Evolutionary conservation across 2,329 filamentous ascomycete species (phyloP), one percentile per base, ranked within the genome.

Genomic region (Simplicillium sp.): DNA sequence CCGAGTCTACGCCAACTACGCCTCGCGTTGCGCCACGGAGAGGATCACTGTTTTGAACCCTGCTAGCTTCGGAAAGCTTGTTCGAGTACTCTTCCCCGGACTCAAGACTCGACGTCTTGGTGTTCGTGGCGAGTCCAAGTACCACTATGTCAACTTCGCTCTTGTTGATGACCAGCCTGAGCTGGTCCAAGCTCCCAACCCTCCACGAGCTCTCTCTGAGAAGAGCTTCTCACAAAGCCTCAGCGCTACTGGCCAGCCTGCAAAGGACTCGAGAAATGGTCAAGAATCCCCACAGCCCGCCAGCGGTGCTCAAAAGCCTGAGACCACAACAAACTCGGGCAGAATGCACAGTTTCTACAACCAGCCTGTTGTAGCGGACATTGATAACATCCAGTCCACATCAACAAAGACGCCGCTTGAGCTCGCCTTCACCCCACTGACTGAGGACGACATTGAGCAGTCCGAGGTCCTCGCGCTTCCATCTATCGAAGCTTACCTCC

Each of bases 101-200:
- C 82, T 98, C 16, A 90, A 94, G 63, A 98, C 92, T 28, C 77
- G 92, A 44, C 78, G 92, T 48, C 71, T 98, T 11, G 92, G 92
- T 47, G 89, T 97, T 36, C 80, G 92, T 40, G 92, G 92, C 48
- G 90, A 97, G 65, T 98, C 92, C 12, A 98, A 98, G 59, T 98
- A 98, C 60, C 92, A 98, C 62, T 98, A 98, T 54, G 78, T 82
- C 36, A 80, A 81, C 54, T 83, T 83, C 52, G 67, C 67, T 11
- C 61, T 82, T 38, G 62, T 67, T 34, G 77, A 81, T 38, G 77
- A 81, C 43, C 66, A 73, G 40, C 60, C 67, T 4, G 71, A 75
- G 12, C 46, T 65, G 4, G 59, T 60, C 34, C 65, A 73, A 20
- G 62, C 68, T 12, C 62, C 61, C 3, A 67, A 68, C 15, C 60